Base-by-base conservation (phyloP, 2,329 filamentous ascomycete genomes). In the Grosmannia huntii region DNA sequence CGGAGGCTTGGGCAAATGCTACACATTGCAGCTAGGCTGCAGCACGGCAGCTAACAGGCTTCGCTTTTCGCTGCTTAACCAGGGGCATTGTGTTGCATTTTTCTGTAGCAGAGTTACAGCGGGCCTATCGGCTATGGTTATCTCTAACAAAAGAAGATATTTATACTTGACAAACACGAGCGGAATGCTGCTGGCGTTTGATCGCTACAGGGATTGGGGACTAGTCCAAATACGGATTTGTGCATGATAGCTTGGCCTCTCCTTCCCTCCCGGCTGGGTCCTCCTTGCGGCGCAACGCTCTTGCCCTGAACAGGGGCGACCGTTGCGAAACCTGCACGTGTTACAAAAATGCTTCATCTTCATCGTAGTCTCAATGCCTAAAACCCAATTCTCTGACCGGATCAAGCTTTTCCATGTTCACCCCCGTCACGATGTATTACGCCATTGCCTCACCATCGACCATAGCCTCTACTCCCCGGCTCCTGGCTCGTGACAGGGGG, bases 321-420 rank as follows among this genome's bases (percentile, higher is more conserved):
- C 4, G n/a, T 55, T 53, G 57, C 68, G 68, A 70, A 71, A 70
- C 69, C 57, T 57, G 60, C 63, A 64, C 58, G 56, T 66, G 69
- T 71, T 64, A 64, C 68, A 70, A 62, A 60, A 63, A 53, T 70
- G 69, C 69, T 64, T 71, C 69, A 71, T 64, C 64, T 63, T 62
- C 67, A 66, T 57, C 64, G 62, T 54, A 60, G 62, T 62, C 60
- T 65, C 68, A 65, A 69, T 68, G 65, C 67, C 61, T 62, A 44
- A 49, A 60, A 51, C 55, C 25, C 56, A 51, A 60, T 57, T 59
- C 59, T 61, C 59, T 59, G 53, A 62, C 63, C 66, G 67, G 66
- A 67, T 14, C 52, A 7, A 33, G 14, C 19, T 7, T 48, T 23
- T 52, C 55, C 53, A 52, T n/a, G 25, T 27, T 27, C 49, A 38